phyloP scores from a whole-genome alignment of 345 rosid genomes.

The Moringa oleifera region DNA sequence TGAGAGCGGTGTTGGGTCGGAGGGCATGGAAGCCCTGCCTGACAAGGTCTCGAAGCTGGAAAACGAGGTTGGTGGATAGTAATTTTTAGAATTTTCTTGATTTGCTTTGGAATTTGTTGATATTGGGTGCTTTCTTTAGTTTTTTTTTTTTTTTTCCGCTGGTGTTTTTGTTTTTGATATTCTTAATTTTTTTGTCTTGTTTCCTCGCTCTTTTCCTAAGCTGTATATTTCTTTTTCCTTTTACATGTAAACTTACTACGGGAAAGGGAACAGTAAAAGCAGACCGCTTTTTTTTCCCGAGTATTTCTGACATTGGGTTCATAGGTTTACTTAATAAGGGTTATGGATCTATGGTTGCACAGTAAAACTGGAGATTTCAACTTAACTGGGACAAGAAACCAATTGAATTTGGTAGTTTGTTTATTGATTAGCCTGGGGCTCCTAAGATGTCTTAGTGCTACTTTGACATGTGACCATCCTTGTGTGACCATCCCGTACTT shows the following conservation, averaged over 20 bases:
- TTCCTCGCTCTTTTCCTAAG: too few relatives aligned
- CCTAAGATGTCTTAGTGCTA: too few relatives aligned
- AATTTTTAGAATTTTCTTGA: neutral
- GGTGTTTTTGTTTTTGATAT: neutral
- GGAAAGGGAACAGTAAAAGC: neutral
- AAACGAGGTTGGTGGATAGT: constrained; percentile 50
- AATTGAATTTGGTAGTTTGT: too few relatives aligned
- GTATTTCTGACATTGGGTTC: neutral
- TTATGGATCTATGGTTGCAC: too few relatives aligned
- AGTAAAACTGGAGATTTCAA: too few relatives aligned
- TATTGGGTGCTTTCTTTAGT: neutral
- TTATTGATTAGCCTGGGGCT: too few relatives aligned
- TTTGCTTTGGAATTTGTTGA: constrained; percentile 1
- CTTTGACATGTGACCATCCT: too few relatives aligned
- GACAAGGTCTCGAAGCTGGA: constrained; percentile 63
- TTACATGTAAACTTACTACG: neutral
- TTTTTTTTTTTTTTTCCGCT: neutral
- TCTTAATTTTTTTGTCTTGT: too few relatives aligned
- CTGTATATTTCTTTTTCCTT: neutral
- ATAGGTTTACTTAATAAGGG: neutral
- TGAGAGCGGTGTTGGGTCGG: constrained; percentile 28
- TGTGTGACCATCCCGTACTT: too few relatives aligned
- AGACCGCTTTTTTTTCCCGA: neutral
- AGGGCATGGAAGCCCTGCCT: constrained; percentile 32
- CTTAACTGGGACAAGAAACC: too few relatives aligned